Percentiles rank a stretch among this genome's conserved stretches.
Conservation (phyloP, 148 eudicot species). For the Spergularia bocconei region DNA sequence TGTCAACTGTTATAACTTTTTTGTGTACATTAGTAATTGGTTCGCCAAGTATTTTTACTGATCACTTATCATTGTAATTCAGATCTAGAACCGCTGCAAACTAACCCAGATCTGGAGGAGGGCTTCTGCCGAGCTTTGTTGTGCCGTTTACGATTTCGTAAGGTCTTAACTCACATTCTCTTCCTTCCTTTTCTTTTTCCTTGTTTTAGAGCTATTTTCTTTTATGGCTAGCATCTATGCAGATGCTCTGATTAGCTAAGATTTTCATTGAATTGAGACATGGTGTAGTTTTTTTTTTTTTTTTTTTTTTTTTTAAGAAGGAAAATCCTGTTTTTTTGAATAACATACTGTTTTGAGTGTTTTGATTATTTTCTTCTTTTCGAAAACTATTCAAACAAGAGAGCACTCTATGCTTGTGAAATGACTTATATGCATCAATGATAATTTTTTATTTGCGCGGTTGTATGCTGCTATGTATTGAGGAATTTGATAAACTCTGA, state of each 20-base stretch:
- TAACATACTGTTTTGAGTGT: background rate
- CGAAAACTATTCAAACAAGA: background rate
- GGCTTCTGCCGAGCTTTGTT: conserved; percentile 82
- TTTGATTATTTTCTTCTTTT: background rate
- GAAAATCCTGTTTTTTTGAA: background rate
- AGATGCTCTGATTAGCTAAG: background rate
- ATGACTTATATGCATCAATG: background rate
- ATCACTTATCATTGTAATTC: conserved; percentile 30
- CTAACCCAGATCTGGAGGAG: conserved; percentile 77
- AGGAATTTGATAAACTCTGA: background rate
- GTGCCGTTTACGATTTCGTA: conserved; percentile 99
- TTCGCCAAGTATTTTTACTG: background rate
- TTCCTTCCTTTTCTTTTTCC: conserved; percentile 2
- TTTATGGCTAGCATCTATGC: background rate
- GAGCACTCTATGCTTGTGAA: background rate
- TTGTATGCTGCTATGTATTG: conserved; percentile 8
- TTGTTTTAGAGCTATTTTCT: background rate
- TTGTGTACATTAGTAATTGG: conserved; percentile 6
- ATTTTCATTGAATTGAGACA: background rate
- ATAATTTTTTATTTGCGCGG: background rate
- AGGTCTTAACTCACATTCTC: conserved; percentile 67
- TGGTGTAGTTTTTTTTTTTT: background rate
- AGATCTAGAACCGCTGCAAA: conserved; percentile 87
- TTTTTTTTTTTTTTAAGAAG: background rate
- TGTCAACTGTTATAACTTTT: background rate